phyloP scores from a whole-genome alignment of 2,329 filamentous ascomycete species.

The Eutypa lata region DNA sequence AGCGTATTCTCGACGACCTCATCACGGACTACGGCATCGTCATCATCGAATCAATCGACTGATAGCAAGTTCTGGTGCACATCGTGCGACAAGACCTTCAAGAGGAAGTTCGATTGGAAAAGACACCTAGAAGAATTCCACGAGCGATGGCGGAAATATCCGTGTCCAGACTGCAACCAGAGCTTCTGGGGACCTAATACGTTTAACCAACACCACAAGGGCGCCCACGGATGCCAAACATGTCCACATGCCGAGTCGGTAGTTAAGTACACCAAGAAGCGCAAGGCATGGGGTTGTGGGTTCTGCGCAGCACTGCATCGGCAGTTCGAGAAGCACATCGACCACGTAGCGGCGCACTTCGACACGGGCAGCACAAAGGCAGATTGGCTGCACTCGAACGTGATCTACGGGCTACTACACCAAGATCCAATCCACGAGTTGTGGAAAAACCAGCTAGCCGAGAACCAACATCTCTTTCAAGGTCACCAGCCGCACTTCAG shows the following conservation, averaged over 20 bases:
- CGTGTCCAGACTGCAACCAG: constrained; percentile 65
- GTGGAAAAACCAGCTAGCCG: constrained; percentile 56
- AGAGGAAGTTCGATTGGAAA: constrained; percentile 68
- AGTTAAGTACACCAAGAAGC: constrained; percentile 60
- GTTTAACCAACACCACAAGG: constrained; percentile 66
- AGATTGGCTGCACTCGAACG: constrained; percentile 68
- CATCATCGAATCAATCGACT: constrained; percentile 15
- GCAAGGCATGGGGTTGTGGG: constrained; percentile 66
- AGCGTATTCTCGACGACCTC: constrained; percentile 30
- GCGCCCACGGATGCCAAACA: constrained; percentile 61
- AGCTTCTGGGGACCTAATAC: constrained; percentile 67
- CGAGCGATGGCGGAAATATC: constrained; percentile 65
- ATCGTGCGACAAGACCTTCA: constrained; percentile 60
- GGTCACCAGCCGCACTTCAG: constrained; percentile 55
- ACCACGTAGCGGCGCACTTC: constrained; percentile 67
- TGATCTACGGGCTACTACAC: constrained; percentile 65
- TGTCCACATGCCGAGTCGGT: constrained; percentile 64
- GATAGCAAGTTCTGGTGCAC: constrained; percentile 37
- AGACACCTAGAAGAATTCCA: constrained; percentile 68
- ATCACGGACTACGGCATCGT: constrained; percentile 27
- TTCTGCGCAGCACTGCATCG: constrained; percentile 63
- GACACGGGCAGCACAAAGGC: constrained; percentile 59
- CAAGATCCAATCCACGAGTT: constrained; percentile 59
- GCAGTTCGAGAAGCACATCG: constrained; percentile 63
- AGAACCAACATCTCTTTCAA: constrained; percentile 40